Evolutionary conservation across 164 flowering plant species (phyloP).

Genomic region (Aristolochia fimbriata): DNA sequence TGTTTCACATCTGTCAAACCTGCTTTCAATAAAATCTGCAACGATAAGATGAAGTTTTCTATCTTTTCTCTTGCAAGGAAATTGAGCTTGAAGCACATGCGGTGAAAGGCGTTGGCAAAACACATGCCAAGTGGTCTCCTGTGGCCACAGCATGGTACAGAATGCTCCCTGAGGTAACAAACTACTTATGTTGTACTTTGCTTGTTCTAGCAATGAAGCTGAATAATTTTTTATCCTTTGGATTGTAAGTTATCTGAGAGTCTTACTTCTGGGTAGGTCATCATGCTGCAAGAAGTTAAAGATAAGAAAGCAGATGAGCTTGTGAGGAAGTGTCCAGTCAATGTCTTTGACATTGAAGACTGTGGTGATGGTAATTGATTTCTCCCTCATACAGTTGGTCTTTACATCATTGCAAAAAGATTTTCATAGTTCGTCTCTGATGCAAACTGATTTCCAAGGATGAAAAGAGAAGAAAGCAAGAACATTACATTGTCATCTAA

Average conservation of each 20-base stretch:
- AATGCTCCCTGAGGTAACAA: slow-evolving; percentile 90
- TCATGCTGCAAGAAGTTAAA: slow-evolving; percentile 51
- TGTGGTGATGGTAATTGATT: slow-evolving; percentile 41
- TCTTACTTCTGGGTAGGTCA: slow-evolving; percentile 37
- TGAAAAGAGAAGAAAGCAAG: no score
- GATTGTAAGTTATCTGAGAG: not conserved
- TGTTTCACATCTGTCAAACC: no score
- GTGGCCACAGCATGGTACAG: slow-evolving; percentile 95
- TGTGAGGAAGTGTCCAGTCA: slow-evolving; percentile 56
- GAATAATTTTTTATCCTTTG: not conserved
- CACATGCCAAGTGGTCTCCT: slow-evolving; percentile 98
- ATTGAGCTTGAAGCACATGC: slow-evolving; percentile 98
- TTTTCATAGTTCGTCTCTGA: no score
- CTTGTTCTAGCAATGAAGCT: not conserved
- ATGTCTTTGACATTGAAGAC: slow-evolving; percentile 92
- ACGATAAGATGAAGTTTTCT: no score
- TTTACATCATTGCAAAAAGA: not conserved
- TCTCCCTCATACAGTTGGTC: not conserved
- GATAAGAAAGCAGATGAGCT: slow-evolving; percentile 65
- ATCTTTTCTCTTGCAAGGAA: slow-evolving; percentile 29
- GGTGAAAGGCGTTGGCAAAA: slow-evolving; percentile 82
- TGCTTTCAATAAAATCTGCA: no score
- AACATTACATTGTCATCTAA: no score
- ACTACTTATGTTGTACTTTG: not conserved
- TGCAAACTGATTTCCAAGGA: no score